Evolutionary conservation across 2,329 filamentous ascomycete species (phyloP).

Genomic region (Fusarium beomiforme): DNA sequence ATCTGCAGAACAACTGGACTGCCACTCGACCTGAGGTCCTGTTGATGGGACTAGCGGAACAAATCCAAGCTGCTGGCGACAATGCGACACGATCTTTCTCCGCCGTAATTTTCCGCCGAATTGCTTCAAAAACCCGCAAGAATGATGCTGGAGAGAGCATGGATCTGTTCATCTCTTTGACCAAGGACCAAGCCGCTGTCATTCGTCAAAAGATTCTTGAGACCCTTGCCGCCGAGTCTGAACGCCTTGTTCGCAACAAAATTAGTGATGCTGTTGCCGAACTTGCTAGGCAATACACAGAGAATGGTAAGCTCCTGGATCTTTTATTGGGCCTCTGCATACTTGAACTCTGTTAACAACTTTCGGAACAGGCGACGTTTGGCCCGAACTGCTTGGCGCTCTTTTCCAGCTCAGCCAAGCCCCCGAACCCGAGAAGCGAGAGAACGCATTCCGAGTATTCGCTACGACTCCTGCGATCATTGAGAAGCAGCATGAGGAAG

Average conservation of each 20-base stretch:
- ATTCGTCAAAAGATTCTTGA: constrained; percentile 88
- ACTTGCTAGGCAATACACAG: constrained; percentile 92
- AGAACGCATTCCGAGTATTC: constrained; percentile 95
- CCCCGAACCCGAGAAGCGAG: constrained; percentile 81
- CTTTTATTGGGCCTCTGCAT: neutral
- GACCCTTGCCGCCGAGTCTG: constrained; percentile 76
- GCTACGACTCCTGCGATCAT: constrained; percentile 95
- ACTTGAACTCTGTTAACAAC: constrained; percentile 28
- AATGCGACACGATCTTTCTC: constrained; percentile 87
- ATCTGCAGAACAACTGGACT: constrained; percentile 92
- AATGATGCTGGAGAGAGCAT: constrained; percentile 74
- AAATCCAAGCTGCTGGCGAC: constrained; percentile 82
- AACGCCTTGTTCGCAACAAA: constrained; percentile 86
- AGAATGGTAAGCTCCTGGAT: constrained; percentile 74
- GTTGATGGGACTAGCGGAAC: constrained; percentile 93
- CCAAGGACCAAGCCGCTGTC: constrained; percentile 75
- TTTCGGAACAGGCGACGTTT: constrained; percentile 72
- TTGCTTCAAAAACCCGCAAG: constrained; percentile 90
- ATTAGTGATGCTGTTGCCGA: constrained; percentile 98
- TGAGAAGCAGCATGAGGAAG: constrained; percentile 92
- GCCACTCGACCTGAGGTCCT: constrained; percentile 82
- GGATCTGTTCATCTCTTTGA: constrained; percentile 87
- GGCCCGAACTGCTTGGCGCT: constrained; percentile 87
- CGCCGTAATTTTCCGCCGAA: constrained; percentile 92
- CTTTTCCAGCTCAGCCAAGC: constrained; percentile 94